These are phyloP conservation scores for Penicillium cinerascens DNA, from an alignment of 495 filamentous ascomycete genomes.

Conservation along the genomic window DNA sequence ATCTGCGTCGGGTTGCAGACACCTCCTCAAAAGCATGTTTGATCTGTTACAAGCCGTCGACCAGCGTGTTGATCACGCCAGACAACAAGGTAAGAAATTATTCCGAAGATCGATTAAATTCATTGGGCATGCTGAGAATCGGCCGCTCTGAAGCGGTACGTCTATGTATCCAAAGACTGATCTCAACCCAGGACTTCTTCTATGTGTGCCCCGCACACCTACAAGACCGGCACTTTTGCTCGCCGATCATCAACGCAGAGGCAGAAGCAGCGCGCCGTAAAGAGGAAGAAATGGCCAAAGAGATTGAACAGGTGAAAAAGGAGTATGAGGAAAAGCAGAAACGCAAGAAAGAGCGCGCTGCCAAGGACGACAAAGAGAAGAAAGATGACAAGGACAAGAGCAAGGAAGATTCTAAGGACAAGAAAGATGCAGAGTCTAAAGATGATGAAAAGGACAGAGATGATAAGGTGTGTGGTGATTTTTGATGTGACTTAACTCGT, in stretches of 20 bases:
- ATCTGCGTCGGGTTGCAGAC: conserved; percentile 85
- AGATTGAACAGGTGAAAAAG: conserved; percentile 70
- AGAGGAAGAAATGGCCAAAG: conserved; percentile 64
- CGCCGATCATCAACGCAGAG: conserved; percentile 73
- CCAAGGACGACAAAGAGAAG: conserved; percentile 43
- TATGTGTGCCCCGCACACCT: conserved; percentile 84
- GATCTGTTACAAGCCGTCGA: conserved; percentile 86
- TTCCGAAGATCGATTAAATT: too few relatives aligned
- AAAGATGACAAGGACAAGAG: conserved; percentile 48
- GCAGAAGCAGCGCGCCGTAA: conserved; percentile 63
- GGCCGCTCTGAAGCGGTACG: not conserved
- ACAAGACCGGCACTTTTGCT: conserved; percentile 78
- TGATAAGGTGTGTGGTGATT: conserved; percentile 39
- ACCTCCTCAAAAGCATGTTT: conserved; percentile 76
- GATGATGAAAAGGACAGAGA: conserved; percentile 55
- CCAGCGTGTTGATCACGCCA: conserved; percentile 81
- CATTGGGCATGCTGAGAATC: too few relatives aligned
- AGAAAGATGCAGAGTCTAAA: conserved; percentile 22
- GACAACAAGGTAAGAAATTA: conserved; percentile 71
- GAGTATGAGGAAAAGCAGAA: conserved; percentile 44
- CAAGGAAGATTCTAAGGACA: conserved; percentile 46
- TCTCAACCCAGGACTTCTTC: conserved; percentile 78
- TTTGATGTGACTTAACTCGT: not conserved
- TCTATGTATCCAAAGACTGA: conserved; percentile 1
- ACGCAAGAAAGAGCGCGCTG: conserved; percentile 32